Evolutionary conservation across 306 rosid genomes (phyloP), one percentile per base, ranked within the genome.

Genomic region (Acacia crassicarpa): DNA sequence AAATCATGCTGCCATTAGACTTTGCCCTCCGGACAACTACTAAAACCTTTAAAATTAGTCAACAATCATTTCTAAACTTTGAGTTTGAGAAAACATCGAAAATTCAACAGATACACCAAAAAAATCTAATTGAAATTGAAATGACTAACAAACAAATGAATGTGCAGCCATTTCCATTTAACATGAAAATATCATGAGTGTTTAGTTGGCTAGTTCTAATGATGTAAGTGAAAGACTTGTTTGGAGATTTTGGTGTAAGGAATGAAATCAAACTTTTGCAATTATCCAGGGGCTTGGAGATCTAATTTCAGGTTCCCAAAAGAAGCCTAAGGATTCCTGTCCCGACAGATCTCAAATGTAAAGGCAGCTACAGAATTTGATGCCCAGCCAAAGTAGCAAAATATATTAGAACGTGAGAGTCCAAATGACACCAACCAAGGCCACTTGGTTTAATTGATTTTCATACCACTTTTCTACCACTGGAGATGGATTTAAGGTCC

Each of bases 221-320:
- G 65, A 45, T 69, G 32, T 11, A 62, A 73, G 66, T 73, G 56
- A 81, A 74, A 35, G 32, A 45, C 46, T 70, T 46, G 48, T 58
- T 27, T 72, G 72, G 54, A 48, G 41, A 17, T 68, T 76, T 68
- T 67, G 33, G 69, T 32, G 51, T 41, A 10, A 54, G 76, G 33
- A 75, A 67, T 41, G 48, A 53, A 51, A 75, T 3, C 38, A 4
- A 15, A 56, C 3, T n/a, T 75, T 58, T 11, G 14, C 53, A 38
- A 20, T 27, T 54, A 12, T 40, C 66, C 30, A 49, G 27, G 4
- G 53, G 53, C 5, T 48, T 12, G 53, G 17, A 48, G 16, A 48
- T 48, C 53, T 13, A 48, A 48, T 48, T 2, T 46, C 13, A 19
- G 53, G 5, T 13, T 48, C 53, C 49, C 53, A 48, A 48, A 48